Evolutionary conservation across 805 yeast species (phyloP), one percentile per base, ranked within the genome.

Genomic region (Danielozyma ontarioensis): DNA sequence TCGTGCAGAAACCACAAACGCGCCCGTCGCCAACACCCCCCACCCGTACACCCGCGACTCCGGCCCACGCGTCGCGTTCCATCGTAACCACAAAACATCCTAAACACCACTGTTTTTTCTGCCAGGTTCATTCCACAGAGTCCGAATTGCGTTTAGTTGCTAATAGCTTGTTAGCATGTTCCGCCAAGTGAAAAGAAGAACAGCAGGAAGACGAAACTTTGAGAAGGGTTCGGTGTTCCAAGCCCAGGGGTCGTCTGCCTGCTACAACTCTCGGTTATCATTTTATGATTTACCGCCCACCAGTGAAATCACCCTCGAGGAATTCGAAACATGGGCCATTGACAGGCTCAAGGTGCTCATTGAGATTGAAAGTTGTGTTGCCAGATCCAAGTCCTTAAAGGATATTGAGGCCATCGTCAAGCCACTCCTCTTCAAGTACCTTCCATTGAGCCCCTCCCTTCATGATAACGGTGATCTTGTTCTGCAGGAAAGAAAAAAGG

Each of bases 251-350:
- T 57, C 55, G 35, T 46, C 51, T 16, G 36, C 26, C 31, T 16
- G 68, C 26, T 78, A 81, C 52, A 72, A 77, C 8, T 64, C 75
- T 24, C 68, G 94, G 32, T 64, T 93, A 31, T 78, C 86, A 14
- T 76, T 90, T 49, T 93, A 93, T 59, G 74, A 67, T 17, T 42
- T 64, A 4, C 93, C 95, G 8, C 97, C 97, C 1, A 60, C 71
- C 21, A 78, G 80, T 11, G 97, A 93, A 57, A 80, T 93, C 48
- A 86, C 97, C 0, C 59, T 93, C 13, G 97, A 89, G 42, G 85
- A 93, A 49, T 93, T 93, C 58, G 98, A 93, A 60, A 70, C 72
- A 4, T 93, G 97, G 96, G 97, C 97, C 4, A 81, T 93, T 34
- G 97, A 90, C 51, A 65, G 99, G 39, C 68, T 90, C 41, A 79